phyloP scores from a whole-genome alignment of 1,139 yeast genomes.

The Yamadazyma songkhlaensis region DNA sequence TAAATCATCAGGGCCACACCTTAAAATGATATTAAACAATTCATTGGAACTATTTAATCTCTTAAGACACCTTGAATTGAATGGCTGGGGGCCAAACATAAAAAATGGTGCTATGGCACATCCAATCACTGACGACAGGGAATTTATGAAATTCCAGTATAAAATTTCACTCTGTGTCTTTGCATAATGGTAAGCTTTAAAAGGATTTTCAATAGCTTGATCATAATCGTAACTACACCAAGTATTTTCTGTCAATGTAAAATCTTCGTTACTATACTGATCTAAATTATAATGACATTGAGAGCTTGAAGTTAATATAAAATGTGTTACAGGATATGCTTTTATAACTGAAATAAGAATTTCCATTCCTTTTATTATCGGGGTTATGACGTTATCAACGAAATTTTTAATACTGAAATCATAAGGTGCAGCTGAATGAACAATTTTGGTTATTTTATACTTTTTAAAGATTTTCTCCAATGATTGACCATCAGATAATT shows the following conservation, averaged over 20 bases:
- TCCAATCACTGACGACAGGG: conserved; percentile 25
- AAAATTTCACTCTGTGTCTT: conserved; percentile 52
- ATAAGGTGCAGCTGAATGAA: conserved; percentile 43
- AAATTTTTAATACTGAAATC: conserved; percentile 23
- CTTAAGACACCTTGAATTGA: conserved; percentile 26
- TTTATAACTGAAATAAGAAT: conserved; percentile 23
- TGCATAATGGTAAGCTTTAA: conserved; percentile 20
- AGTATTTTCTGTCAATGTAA: conserved; percentile 24
- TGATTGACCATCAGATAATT: conserved; percentile 36
- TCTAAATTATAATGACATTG: conserved; percentile 12
- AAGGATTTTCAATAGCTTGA: conserved; percentile 23
- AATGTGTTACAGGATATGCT: conserved; percentile 21
- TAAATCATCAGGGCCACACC: conserved; percentile 13
- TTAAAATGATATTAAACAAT: conserved; percentile 20
- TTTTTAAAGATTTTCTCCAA: conserved; percentile 51
- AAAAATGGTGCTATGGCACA: conserved; percentile 45
- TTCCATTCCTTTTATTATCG: conserved; percentile 31
- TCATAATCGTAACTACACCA: conserved; percentile 42
- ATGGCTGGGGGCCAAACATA: conserved; percentile 47
- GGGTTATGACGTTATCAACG: conserved; percentile 28
- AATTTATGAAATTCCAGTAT: conserved; percentile 41
- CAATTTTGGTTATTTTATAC: conserved; percentile 46
- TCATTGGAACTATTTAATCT: conserved; percentile 43
- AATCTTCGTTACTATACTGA: conserved; percentile 10
- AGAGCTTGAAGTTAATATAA: conserved; percentile 13